Base-by-base conservation (phyloP, 768 basidiomycete species). In the Strobilomyces echinocephalus region DNA sequence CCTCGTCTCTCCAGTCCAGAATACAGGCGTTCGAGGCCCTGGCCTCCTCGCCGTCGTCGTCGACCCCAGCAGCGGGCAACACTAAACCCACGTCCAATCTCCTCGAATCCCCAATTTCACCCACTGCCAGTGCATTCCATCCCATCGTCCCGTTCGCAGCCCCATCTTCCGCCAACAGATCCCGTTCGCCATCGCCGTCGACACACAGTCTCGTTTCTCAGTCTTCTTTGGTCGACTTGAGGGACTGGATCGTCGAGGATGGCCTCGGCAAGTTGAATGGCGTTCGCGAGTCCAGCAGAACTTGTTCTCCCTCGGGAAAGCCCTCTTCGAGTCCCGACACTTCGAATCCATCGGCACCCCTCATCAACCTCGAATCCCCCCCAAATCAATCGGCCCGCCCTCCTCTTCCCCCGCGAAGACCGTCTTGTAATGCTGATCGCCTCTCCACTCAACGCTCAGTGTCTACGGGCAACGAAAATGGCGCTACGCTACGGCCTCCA, bases 181-280 rank as follows among this genome's bases (percentile, higher is more conserved):
- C 69, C 38, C 57, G 58, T 33, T 80, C 82, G 2, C 74, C 79
- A 5, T 80, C 82, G 0, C 77, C 79, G 0, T 74, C 79, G 5
- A 54, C 78, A 2, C 74, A 76, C 11, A 62, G 58, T 35, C 54
- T 72, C 30, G 55, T 58, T 41, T 72, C 76, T 33, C 83, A 79
- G 63, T 73, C 81, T 0, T 87, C 87, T 34, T 72, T 87, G 49
- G 79, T 87, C 58, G 86, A 88, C 69, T 74, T 88, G 53, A 79
- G 78, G 53, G 87, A 88, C 66, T 88, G 86, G 85, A 78, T 86
- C 49, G 72, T 86, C 50, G 85, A 84, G 45, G 82, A 84, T 57
- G 81, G 79, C 10, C 75, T 78, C 21, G 66, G 47, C 45, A 58
- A 53, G 42, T 43, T 55, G 9, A 70, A 60, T 44, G 59, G 48